These are phyloP conservation scores for Gossypium lobatum DNA, from an alignment of 441 rosid genomes.

Conservation along the genomic window DNA sequence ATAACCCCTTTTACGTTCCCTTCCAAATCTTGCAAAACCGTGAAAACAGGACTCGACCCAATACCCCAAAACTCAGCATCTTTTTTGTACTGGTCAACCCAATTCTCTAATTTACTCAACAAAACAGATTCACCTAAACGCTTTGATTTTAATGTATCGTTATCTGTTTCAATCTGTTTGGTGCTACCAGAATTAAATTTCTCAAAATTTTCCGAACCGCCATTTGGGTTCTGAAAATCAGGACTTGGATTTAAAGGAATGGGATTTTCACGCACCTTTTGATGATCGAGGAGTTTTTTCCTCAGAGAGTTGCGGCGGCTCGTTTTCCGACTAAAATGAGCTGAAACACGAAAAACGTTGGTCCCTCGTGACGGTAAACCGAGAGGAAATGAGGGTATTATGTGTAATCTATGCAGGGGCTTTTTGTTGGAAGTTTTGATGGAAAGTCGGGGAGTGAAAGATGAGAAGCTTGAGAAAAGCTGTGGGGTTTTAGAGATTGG, in stretches of 20 bases:
- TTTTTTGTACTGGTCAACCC: constrained; percentile 55
- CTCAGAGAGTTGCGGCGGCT: constrained; percentile 67
- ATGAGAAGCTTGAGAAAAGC: constrained; percentile 16
- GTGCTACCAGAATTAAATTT: constrained; percentile 13
- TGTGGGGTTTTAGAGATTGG: constrained; percentile 21
- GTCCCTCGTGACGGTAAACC: constrained; percentile 14
- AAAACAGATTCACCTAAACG: constrained; percentile 41
- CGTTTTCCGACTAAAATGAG: constrained; percentile 46
- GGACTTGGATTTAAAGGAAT: constrained; percentile 27
- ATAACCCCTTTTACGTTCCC: constrained; percentile 59
- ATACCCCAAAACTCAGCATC: constrained; percentile 74
- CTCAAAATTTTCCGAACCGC: constrained; percentile 6
- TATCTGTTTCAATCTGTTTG: constrained; percentile 13
- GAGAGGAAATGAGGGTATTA: constrained; percentile 19
- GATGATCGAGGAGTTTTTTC: constrained; percentile 47
- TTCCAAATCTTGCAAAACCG: constrained; percentile 41
- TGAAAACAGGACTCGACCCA: constrained; percentile 63
- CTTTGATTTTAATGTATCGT: constrained; percentile 22
- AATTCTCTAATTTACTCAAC: constrained; percentile 51
- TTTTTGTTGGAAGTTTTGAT: constrained; percentile 20
- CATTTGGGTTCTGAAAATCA: constrained; percentile 21
- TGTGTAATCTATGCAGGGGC: constrained; percentile 16
- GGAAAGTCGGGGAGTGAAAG: constrained; percentile 28
- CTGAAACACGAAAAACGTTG: constrained; percentile 35
- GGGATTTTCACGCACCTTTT: constrained; percentile 46